Evolutionary conservation across 1,284 basidiomycete species (phyloP).

Genomic region (Psilocybe mexicana): DNA sequence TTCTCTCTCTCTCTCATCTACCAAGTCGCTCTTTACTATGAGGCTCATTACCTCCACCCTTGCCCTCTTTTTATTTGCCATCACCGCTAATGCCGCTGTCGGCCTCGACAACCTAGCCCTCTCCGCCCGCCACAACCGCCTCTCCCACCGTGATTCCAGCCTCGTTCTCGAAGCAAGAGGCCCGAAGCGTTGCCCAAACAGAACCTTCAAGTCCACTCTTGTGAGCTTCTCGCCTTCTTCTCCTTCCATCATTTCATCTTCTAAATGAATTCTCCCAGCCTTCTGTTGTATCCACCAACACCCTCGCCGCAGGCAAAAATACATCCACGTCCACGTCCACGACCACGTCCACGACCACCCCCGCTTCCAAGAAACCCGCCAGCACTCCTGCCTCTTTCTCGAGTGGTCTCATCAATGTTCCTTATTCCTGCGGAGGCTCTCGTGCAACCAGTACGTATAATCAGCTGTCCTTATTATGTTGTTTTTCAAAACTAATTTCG

Average conservation of each 20-base stretch:
- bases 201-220: conserved; percentile 18
- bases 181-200: conserved; percentile 34
- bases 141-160: conserved; percentile 32
- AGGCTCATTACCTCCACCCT: conserved; percentile 38
- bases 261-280: neutral
- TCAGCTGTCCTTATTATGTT: neutral
- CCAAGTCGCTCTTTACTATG: conserved; percentile 30
- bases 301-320: conserved; percentile 6
- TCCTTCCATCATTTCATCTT: neutral
- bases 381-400: neutral
- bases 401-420: conserved; percentile 24
- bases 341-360: neutral
- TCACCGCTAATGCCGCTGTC: conserved; percentile 39
- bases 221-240: conserved; percentile 4
- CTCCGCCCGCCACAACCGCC: conserved; percentile 34
- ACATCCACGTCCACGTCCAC: conserved; percentile 6
- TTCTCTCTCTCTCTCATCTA: conserved; percentile 9
- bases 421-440: conserved; percentile 40
- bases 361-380: conserved; percentile 7
- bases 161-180: conserved; percentile 27
- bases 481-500: conserved; percentile 1
- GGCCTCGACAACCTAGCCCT: conserved; percentile 30
- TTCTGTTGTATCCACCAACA: conserved; percentile 2
- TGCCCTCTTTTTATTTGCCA: conserved; percentile 38
- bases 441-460: conserved; percentile 47